A percentile compares a stretch with the other conserved stretches of the same genome.
These are phyloP conservation scores for Penicillium canescens DNA, from an alignment of 495 filamentous ascomycete species.

Conservation along the genomic window DNA sequence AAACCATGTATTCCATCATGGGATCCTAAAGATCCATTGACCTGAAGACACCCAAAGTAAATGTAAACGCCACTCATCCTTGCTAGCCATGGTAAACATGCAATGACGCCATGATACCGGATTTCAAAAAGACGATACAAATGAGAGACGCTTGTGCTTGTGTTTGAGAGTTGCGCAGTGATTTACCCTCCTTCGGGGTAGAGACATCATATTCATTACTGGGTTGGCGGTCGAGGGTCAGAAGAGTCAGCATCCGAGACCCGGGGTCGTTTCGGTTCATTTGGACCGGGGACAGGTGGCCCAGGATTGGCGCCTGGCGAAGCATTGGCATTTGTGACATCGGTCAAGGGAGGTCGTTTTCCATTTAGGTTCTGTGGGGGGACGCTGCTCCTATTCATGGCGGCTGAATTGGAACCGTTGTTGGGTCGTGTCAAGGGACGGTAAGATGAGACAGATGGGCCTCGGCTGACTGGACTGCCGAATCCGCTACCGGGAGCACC, in stretches of 20 bases:
- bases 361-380: conserved; percentile 39
- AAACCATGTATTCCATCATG: neutral
- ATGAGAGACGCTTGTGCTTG: conserved; percentile 2
- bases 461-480: conserved; percentile 39
- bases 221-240: conserved; percentile 13
- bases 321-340: conserved; percentile 49
- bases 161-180: conserved; percentile 15
- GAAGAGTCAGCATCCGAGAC: conserved; percentile 18
- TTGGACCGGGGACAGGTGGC: conserved; percentile 21
- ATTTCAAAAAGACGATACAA: neutral
- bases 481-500: conserved; percentile 61
- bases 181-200: neutral
- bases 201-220: conserved; percentile 9
- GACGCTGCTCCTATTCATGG: conserved; percentile 20
- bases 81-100: conserved; percentile 1
- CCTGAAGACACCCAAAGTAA: neutral
- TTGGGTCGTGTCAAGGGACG: conserved; percentile 46
- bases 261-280: conserved; percentile 39
- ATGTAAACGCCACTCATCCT: conserved; percentile 4
- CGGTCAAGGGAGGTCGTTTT: conserved; percentile 50
- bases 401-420: conserved; percentile 17
- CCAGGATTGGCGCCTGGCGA: conserved; percentile 19
- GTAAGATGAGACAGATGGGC: conserved; percentile 42
- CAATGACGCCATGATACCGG: neutral
- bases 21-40: neutral